These are phyloP conservation scores for Sporothrix variecibatus DNA, from an alignment of 2,329 filamentous ascomycete species.

Conservation along the genomic window DNA sequence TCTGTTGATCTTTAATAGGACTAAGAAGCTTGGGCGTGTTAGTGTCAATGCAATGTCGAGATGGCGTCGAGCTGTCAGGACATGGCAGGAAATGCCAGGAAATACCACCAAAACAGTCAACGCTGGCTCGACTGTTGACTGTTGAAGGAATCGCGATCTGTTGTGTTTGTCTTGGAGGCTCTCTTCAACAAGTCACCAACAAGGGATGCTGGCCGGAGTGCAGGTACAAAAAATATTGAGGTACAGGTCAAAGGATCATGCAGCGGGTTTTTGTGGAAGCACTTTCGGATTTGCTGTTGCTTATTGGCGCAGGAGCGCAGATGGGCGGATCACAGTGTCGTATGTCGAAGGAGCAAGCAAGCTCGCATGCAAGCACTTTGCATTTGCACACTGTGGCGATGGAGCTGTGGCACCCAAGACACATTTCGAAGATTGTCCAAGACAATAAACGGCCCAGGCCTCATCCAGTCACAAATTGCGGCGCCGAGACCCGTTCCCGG, in stretches of 20 bases:
- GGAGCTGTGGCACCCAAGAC: background rate
- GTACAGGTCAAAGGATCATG: conserved; percentile 2
- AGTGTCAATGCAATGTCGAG: background rate
- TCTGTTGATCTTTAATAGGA: background rate
- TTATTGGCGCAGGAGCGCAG: background rate
- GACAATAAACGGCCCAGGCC: background rate
- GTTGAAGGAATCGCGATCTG: background rate
- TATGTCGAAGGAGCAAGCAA: background rate
- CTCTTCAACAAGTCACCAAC: background rate
- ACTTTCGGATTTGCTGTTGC: background rate
- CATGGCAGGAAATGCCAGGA: background rate
- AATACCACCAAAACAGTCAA: background rate
- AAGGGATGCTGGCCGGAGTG: background rate
- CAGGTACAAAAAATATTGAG: background rate
- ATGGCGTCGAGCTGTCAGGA: background rate
- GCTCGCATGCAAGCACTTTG: conserved; percentile 1
- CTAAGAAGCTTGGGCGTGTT: background rate
- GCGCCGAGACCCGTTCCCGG: conserved; percentile 9
- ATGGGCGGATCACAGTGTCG: background rate
- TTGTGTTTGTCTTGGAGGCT: background rate
- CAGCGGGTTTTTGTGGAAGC: conserved; percentile 3
- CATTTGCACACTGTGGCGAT: background rate
- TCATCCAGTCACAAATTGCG: conserved; percentile 7
- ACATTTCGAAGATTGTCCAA: background rate
- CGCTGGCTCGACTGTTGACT: background rate